A percentile compares a stretch with the other conserved stretches of the same genome.
Conservation (phyloP, 345 rosid species). For the Sisymbrium altissimum region DNA sequence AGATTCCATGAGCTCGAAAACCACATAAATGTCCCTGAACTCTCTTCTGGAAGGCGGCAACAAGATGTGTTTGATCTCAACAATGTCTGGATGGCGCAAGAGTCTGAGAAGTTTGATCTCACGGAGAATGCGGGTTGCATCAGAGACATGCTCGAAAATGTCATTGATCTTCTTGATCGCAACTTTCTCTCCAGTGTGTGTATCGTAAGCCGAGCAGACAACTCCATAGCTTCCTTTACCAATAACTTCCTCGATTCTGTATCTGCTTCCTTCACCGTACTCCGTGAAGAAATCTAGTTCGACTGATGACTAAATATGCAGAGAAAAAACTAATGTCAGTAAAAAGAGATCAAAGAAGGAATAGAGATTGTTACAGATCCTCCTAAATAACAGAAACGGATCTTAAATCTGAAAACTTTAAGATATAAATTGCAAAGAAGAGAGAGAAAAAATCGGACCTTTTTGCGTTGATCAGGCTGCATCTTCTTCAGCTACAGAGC, state of each 20-base stretch:
- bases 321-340: neutral
- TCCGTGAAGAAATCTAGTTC: conserved; percentile 90
- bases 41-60: conserved; percentile 89
- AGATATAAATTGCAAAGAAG: neutral
- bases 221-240: conserved; percentile 97
- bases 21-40: conserved; percentile 83
- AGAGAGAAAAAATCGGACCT: conserved; percentile 43
- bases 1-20: conserved; percentile 90
- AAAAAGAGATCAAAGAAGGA: neutral
- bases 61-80: conserved; percentile 89
- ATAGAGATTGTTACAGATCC: no score
- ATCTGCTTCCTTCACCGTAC: conserved; percentile 89
- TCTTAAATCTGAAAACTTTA: neutral
- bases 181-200: conserved; percentile 77
- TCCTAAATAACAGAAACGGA: neutral
- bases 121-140: conserved; percentile 88
- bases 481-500: conserved; percentile 61
- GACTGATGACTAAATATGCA: conserved; percentile 51
- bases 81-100: conserved; percentile 87
- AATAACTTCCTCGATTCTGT: conserved; percentile 83
- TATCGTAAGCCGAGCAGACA: conserved; percentile 82
- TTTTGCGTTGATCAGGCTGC: conserved; percentile 91
- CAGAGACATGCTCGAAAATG: conserved; percentile 89
- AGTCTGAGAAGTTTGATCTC: conserved; percentile 89
- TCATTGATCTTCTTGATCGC: conserved; percentile 91